Conservation (phyloP, 768 basidiomycete species). For the Ramaria sp. region DNA sequence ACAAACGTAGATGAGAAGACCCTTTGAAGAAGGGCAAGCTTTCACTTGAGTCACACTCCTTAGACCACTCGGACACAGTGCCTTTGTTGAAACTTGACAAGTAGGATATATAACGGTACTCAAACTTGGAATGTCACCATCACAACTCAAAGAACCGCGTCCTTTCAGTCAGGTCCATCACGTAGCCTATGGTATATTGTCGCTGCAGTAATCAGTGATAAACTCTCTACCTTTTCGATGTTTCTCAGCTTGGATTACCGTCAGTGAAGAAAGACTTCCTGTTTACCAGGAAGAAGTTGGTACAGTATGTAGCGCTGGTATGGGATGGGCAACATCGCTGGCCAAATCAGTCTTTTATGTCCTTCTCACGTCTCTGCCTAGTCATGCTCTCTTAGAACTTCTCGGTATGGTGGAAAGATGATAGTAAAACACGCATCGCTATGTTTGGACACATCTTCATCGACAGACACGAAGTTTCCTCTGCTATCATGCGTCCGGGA, state of each 20-base stretch:
- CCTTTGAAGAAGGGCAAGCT: constrained; percentile 14
- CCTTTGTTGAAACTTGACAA: not conserved
- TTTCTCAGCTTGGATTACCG: constrained; percentile 62
- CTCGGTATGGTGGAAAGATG: constrained; percentile 54
- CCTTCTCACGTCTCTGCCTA: not conserved
- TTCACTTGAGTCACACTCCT: constrained; percentile 51
- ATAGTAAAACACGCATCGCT: constrained; percentile 34
- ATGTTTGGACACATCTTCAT: constrained; percentile 53
- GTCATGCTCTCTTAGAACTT: constrained; percentile 31
- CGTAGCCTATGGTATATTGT: not conserved
- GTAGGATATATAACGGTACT: no score
- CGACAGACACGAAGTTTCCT: constrained; percentile 33
- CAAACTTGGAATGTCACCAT: no score
- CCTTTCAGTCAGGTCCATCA: no score
- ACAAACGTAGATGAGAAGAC: constrained; percentile 20
- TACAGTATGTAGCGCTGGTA: constrained; percentile 43
- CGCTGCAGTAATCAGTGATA: not conserved
- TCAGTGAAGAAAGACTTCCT: constrained; percentile 34
- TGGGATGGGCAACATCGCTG: constrained; percentile 55
- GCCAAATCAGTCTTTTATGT: constrained; percentile 31
- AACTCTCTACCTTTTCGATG: constrained; percentile 39
- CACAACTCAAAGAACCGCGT: no score
- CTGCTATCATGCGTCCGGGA: constrained; percentile 39
- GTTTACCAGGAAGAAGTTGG: constrained; percentile 46
- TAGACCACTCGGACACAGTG: constrained; percentile 46